These are phyloP conservation scores for Kwoniella dejecticola DNA, from an alignment of 768 basidiomycete species.

Conservation along the genomic window DNA sequence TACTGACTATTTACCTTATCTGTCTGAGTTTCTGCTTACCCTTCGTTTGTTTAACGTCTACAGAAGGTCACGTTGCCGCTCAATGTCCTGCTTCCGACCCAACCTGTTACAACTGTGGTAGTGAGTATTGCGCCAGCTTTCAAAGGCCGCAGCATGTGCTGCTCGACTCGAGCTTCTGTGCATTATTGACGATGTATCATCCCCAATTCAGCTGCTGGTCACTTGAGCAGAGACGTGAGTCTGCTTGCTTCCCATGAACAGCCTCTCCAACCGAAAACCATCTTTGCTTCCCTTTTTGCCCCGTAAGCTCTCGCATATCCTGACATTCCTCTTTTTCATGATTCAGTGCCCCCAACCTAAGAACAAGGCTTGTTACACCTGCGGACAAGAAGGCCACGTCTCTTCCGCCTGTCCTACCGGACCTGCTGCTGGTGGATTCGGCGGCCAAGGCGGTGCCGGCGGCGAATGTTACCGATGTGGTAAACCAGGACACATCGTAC, in stretches of 20 bases:
- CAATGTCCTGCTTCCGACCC: constrained; percentile 51
- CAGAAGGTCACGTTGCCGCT: constrained; percentile 54
- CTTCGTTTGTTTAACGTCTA: neutral
- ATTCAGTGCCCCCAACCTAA: constrained; percentile 55
- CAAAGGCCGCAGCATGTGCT: no score
- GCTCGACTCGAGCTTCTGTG: no score
- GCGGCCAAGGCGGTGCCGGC: constrained; percentile 35
- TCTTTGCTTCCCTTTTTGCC: neutral
- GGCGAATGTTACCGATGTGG: constrained; percentile 56
- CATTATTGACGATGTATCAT: no score
- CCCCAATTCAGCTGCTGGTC: constrained; percentile 37
- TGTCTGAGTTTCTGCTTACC: neutral
- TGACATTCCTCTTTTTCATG: no score
- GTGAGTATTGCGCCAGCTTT: constrained; percentile 28
- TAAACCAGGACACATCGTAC: constrained; percentile 55
- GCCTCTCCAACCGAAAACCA: neutral
- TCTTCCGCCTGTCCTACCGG: constrained; percentile 50
- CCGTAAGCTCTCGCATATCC: no score
- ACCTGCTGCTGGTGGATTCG: constrained; percentile 42
- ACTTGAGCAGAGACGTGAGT: constrained; percentile 50
- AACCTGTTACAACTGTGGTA: constrained; percentile 54
- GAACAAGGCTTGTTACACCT: constrained; percentile 55
- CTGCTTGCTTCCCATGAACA: neutral
- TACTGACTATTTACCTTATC: neutral
- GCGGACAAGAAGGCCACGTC: constrained; percentile 55